phyloP scores from a whole-genome alignment of 2,329 filamentous ascomycete species.

The Fusarium fujikuroi region DNA sequence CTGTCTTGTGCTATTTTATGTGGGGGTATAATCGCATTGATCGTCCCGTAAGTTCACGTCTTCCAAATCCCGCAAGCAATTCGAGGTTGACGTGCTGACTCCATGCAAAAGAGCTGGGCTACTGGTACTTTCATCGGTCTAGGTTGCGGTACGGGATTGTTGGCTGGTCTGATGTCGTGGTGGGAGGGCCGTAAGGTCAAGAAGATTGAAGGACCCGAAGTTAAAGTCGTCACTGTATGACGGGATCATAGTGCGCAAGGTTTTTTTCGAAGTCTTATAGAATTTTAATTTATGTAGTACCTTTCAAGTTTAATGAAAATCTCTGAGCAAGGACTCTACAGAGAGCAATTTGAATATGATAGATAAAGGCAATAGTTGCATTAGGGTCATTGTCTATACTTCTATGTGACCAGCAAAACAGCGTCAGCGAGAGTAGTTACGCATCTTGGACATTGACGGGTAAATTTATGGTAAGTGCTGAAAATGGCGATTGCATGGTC shows the following conservation, averaged over 20 bases:
- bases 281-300: background rate
- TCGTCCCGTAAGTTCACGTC: background rate
- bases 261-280: background rate
- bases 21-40: background rate
- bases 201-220: background rate
- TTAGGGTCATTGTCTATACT: no score
- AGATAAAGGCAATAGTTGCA: no score
- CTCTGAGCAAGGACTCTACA: background rate
- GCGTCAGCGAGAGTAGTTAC: no score
- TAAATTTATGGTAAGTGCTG: background rate
- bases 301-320: background rate
- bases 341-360: no score
- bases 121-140: background rate
- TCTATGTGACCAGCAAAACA: no score
- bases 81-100: background rate
- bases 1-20: background rate
- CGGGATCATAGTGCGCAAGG: background rate
- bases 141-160: background rate
- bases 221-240: background rate
- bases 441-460: background rate
- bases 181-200: conserved; percentile 3
- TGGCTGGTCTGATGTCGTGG: conserved; percentile 1
- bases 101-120: background rate
- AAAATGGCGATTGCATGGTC: background rate
- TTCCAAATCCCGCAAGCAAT: no score